phyloP scores from a whole-genome alignment of 192 early-diverging fungal genomes.

The Cladochytrium replicatum region DNA sequence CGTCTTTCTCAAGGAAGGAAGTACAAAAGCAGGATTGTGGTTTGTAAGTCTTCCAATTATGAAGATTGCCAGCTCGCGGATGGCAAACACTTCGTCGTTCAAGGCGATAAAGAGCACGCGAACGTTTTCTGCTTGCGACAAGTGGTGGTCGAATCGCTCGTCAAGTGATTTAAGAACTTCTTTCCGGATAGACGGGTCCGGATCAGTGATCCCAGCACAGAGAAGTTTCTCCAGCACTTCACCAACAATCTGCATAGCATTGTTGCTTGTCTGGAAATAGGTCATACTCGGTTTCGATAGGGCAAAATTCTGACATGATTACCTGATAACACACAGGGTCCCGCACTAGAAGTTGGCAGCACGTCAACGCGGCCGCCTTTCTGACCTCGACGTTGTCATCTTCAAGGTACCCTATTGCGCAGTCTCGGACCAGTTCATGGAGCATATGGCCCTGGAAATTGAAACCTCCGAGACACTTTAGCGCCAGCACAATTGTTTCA shows the following conservation, averaged over 20 bases:
- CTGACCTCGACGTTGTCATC: slow-evolving; percentile 20
- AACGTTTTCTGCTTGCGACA: slow-evolving; percentile 73
- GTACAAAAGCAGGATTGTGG: slow-evolving; percentile 70
- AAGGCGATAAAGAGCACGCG: slow-evolving; percentile 63
- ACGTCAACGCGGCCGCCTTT: slow-evolving; percentile 25
- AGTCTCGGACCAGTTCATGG: slow-evolving; percentile 11
- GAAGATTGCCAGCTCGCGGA: slow-evolving; percentile 58
- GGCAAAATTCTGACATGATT: too few relatives aligned
- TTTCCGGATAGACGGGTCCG: slow-evolving; percentile 37
- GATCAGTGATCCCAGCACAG: slow-evolving; percentile 15
- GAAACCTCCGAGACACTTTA: slow-evolving; percentile 62
- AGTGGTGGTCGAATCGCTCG: slow-evolving; percentile 58
- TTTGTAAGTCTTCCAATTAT: slow-evolving; percentile 67
- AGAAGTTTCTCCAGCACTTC: slow-evolving; percentile 11
- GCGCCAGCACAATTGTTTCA: slow-evolving; percentile 56
- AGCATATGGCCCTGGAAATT: slow-evolving; percentile 37
- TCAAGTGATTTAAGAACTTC: slow-evolving; percentile 61
- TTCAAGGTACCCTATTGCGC: slow-evolving; percentile 18
- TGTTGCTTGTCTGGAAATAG: slow-evolving; percentile 5
- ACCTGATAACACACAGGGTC: slow-evolving; percentile 12
- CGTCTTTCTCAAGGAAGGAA: slow-evolving; percentile 63
- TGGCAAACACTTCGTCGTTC: slow-evolving; percentile 75
- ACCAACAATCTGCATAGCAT: slow-evolving; percentile 8
- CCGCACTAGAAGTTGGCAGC: slow-evolving; percentile 18
- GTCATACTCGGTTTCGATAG: too few relatives aligned